Conservation (phyloP, 2,329 filamentous ascomycete species). For the Cordyceps cateniannulata region DNA sequence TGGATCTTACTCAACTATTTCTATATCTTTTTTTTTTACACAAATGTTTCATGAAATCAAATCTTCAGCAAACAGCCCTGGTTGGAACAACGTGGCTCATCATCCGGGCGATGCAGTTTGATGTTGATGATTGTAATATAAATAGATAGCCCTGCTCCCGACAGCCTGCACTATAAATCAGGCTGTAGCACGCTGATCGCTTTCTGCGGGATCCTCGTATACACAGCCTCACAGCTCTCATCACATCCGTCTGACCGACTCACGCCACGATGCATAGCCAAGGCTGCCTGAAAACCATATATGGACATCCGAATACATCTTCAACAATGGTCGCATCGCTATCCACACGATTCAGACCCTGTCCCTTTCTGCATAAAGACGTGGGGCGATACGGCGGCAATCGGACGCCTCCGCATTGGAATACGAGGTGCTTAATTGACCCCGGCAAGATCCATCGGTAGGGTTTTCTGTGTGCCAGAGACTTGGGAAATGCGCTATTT, state of each 20-base stretch:
- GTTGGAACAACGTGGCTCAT: no score
- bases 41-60: no score
- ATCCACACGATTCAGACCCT: neutral
- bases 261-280: no score
- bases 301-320: neutral
- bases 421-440: constrained; percentile 5
- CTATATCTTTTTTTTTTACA: no score
- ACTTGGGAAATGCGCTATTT: neutral
- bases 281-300: no score
- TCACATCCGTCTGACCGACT: no score
- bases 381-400: constrained; percentile 9
- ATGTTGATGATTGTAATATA: neutral
- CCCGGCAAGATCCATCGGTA: constrained; percentile 3
- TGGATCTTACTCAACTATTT: no score
- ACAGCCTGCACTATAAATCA: neutral
- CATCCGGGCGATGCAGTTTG: no score
- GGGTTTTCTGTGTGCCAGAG: neutral
- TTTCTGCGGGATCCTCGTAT: neutral
- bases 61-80: no score
- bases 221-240: no score
- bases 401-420: constrained; percentile 10
- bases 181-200: neutral
- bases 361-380: neutral
- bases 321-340: neutral
- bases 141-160: neutral